Conservation (phyloP, 805 yeast species). For the Saccharomycopsis javanensis region DNA sequence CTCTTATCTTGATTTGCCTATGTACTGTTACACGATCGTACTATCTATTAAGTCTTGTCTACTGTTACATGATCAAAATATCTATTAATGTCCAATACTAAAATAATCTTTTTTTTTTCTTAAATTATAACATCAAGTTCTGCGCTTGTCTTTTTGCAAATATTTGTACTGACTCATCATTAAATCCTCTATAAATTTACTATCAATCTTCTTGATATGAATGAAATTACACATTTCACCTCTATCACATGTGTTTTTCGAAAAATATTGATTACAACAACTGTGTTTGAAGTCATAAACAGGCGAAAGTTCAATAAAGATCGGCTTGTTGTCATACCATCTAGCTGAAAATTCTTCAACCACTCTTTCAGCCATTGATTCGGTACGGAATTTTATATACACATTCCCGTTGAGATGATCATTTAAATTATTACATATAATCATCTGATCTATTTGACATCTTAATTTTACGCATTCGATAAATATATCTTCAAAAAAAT, state of each 20-base stretch:
- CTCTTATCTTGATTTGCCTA: no score
- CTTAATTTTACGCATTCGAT: constrained; percentile 45
- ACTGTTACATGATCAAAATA: no score
- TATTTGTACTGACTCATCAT: constrained; percentile 31
- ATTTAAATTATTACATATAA: constrained; percentile 75
- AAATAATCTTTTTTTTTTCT: no score
- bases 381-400: constrained; percentile 50
- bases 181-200: constrained; percentile 34
- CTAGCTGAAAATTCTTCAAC: constrained; percentile 55
- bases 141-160: neutral
- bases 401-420: constrained; percentile 83
- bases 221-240: constrained; percentile 81
- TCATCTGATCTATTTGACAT: constrained; percentile 43
- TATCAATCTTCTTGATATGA: constrained; percentile 57
- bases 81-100: no score
- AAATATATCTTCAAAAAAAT: constrained; percentile 63
- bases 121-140: neutral
- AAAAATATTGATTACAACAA: constrained; percentile 63
- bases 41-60: no score
- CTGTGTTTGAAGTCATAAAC: constrained; percentile 62
- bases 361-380: constrained; percentile 51
- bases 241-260: constrained; percentile 50
- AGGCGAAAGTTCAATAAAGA: constrained; percentile 71
- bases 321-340: constrained; percentile 76
- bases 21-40: no score